Evolutionary conservation across 306 rosid genomes (phyloP), one percentile per base, ranked within the genome.

Genomic region (Casuarina cunninghamiana): DNA sequence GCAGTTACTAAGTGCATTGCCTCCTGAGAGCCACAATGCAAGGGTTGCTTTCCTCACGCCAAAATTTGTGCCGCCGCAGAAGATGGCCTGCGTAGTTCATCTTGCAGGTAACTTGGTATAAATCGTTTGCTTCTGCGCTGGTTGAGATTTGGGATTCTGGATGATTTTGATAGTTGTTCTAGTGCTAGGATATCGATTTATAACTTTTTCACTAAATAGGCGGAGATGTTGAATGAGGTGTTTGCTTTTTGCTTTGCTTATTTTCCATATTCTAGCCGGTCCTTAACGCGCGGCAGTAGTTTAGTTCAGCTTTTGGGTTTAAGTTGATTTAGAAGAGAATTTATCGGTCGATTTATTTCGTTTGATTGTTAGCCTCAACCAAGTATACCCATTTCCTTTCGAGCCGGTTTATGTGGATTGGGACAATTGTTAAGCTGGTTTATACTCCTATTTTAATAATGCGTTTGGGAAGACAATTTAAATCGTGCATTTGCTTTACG

Each of bases 31-130:
- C 85, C 97, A 84, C 77, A 87, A 54, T 86, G 97, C 91, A 17
- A 87, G 96, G 86, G 97, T 95, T 86, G 97, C 97, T 6, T 91
- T 95, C 77, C 96, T 95, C 26, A 77, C 79, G 79, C 97, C 98
- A 0, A 95, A 92, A 70, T 76, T 41, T 12, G 92, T 91, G 16
- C 91, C 97, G 0, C 85, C 92, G 5, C 87, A 85, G 69, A 87
- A 73, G 73, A 88, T 95, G 97, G 88, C 97, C 4, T 95, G 98
- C 63, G 97, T 95, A 17, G 87, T 95, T 88, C 98, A 92, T 84
- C 95, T 95, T 79, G 98, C 98, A 84, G 97, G 98, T 94, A 89
- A 43, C 16, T 11, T 6, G 45, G 35, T 78, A n/a, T 16, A 35
- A 26, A 58, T 16, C 19, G 68, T 80, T 73, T 21, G 3, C 41